Conservation (phyloP, 176 grass and related monocot species). For the Triticum timopheevii region DNA sequence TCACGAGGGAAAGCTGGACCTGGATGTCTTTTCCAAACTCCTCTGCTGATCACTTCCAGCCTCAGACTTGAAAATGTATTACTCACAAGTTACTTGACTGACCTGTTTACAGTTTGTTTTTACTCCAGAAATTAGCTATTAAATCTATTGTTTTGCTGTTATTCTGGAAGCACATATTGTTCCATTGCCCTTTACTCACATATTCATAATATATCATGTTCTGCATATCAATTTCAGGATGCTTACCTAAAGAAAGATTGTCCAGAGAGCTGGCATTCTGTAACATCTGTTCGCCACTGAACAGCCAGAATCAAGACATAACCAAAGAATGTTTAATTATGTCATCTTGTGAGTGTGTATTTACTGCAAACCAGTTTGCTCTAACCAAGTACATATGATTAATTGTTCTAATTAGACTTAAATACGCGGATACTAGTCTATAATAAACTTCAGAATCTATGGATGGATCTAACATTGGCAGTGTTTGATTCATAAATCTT, state of each 20-base stretch:
- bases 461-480: background rate
- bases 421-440: slow-evolving; percentile 8
- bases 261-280: background rate
- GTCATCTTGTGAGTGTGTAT: background rate
- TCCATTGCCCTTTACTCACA: background rate
- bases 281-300: background rate
- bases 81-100: background rate
- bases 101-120: background rate
- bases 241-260: slow-evolving; percentile 5
- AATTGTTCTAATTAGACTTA: background rate
- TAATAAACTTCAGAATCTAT: background rate
- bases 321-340: slow-evolving; percentile 24
- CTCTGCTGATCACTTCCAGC: slow-evolving; percentile 38
- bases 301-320: slow-evolving; percentile 1
- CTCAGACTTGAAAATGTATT: slow-evolving; percentile 23
- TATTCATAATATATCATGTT: background rate
- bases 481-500: background rate
- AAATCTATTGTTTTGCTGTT: background rate
- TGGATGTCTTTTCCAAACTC: slow-evolving; percentile 65
- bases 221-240: slow-evolving; percentile 26
- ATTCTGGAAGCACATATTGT: background rate
- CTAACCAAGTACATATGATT: background rate
- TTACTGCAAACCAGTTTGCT: background rate
- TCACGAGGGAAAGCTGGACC: slow-evolving; percentile 69
- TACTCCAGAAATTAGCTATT: slow-evolving; percentile 5